phyloP scores from a whole-genome alignment of 345 rosid genomes.

The Eucalyptus dawsonii region DNA sequence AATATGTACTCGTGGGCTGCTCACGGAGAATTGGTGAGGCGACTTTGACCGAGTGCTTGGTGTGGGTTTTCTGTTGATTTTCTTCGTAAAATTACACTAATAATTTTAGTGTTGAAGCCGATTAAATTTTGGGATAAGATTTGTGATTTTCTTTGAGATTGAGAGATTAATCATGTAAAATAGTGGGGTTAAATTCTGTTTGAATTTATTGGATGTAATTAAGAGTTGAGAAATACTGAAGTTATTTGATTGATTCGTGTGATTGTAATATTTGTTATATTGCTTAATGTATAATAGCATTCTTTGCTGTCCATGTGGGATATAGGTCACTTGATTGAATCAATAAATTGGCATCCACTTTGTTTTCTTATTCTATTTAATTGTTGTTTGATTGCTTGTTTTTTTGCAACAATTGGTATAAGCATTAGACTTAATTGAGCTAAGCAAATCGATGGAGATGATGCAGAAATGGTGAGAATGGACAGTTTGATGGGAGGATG shows the following conservation, averaged over 20 bases:
- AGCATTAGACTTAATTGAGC: no score
- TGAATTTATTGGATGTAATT: neutral
- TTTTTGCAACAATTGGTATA: no score
- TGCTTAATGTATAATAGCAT: neutral
- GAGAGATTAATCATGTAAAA: neutral
- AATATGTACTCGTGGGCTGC: neutral
- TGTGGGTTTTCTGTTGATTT: neutral
- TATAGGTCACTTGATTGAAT: neutral
- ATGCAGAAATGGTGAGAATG: no score
- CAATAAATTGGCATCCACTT: no score
- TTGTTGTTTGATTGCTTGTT: no score
- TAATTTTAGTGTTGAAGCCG: neutral
- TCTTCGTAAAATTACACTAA: neutral
- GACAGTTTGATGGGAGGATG: no score
- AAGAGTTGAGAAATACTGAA: neutral
- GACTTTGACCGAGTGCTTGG: neutral
- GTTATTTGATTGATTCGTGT: neutral
- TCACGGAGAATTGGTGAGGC: neutral
- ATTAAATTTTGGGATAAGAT: no score
- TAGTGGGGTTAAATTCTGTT: neutral
- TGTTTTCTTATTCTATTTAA: no score
- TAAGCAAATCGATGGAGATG: no score
- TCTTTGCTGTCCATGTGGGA: neutral
- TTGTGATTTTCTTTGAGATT: neutral
- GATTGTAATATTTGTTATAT: neutral